Evolutionary conservation across 306 rosid genomes (phyloP).

Genomic region (Begonia masoniana): DNA sequence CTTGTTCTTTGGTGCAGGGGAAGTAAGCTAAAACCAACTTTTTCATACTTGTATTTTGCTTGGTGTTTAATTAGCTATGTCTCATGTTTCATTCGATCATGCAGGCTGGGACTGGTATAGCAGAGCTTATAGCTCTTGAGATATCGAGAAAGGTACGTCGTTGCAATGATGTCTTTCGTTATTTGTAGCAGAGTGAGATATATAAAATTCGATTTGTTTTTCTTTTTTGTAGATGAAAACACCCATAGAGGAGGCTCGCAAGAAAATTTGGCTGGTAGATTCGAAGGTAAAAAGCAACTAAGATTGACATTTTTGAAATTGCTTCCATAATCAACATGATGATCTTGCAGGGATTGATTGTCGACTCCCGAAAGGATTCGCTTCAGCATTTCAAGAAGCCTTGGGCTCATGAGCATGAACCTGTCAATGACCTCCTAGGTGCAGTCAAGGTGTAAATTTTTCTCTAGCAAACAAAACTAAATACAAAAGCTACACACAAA

Average conservation of each 20-base stretch:
- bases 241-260: conserved; percentile 73
- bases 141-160: conserved; percentile 16
- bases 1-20: conserved; percentile 99
- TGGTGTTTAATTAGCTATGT: conserved; percentile 1
- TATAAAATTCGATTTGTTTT: not conserved
- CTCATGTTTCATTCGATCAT: conserved; percentile 11
- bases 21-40: conserved; percentile 21
- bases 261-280: conserved; percentile 90
- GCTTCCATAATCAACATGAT: conserved; percentile 7
- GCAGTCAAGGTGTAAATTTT: conserved; percentile 60
- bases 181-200: no score
- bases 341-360: conserved; percentile 66
- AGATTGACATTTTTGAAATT: not conserved
- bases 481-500: no score
- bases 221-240: conserved; percentile 34
- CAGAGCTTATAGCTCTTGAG: conserved; percentile 92
- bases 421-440: conserved; percentile 41
- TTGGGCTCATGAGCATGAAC: conserved; percentile 96
- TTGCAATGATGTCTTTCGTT: no score
- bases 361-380: conserved; percentile 65
- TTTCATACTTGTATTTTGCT: not conserved
- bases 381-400: conserved; percentile 88
- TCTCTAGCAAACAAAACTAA: no score
- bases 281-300: conserved; percentile 44
- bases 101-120: conserved; percentile 95